Evolutionary conservation across 2,329 filamentous ascomycete species (phyloP).

Genomic region (Orbilia oligospora): DNA sequence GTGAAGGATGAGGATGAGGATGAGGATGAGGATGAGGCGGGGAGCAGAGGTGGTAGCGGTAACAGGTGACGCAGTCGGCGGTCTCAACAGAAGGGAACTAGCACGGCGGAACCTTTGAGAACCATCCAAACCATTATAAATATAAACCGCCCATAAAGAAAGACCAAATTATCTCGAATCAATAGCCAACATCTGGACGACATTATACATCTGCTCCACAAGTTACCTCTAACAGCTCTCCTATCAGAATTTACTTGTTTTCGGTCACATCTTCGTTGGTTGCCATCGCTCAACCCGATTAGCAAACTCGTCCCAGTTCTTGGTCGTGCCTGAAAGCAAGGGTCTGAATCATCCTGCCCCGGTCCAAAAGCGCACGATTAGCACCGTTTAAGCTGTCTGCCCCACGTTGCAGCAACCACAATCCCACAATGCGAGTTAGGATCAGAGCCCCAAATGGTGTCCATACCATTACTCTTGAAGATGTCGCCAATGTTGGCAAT

Average conservation of each 20-base stretch:
- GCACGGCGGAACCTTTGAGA: constrained; percentile 13
- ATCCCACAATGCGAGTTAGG: constrained; percentile 77
- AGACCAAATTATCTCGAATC: background rate
- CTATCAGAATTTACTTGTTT: background rate
- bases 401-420: constrained; percentile 33
- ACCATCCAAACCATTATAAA: constrained; percentile 14
- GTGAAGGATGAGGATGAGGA: constrained; percentile 1
- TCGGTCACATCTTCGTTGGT: background rate
- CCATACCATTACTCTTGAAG: constrained; percentile 77
- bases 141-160: constrained; percentile 1
- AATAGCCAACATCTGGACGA: background rate
- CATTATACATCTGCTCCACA: background rate
- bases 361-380: constrained; percentile 53
- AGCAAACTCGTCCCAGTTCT: background rate
- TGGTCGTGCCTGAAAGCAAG: background rate
- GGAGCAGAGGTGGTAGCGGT: background rate
- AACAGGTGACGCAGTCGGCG: constrained; percentile 50
- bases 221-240: background rate
- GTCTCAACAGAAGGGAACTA: background rate
- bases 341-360: constrained; percentile 2
- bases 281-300: background rate
- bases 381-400: constrained; percentile 20
- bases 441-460: constrained; percentile 82
- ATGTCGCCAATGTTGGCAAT: constrained; percentile 76
- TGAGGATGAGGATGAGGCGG: constrained; percentile 1